phyloP scores from a whole-genome alignment of 2,329 filamentous ascomycete species.

The Ascochyta pisi region DNA sequence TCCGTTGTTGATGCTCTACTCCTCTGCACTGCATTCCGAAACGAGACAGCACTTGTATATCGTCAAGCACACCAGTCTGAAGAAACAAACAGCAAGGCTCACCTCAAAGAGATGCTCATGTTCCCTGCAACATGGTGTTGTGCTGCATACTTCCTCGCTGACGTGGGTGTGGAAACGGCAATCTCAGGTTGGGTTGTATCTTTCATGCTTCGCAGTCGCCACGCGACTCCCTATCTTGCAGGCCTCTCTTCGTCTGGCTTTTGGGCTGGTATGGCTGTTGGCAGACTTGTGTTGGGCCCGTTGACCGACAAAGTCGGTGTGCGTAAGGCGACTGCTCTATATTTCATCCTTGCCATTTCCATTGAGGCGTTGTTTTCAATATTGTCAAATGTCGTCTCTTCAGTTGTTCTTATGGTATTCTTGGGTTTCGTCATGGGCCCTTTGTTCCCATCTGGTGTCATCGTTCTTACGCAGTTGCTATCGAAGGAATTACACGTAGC shows the following conservation, averaged over 20 bases:
- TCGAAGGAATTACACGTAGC: constrained; percentile 52
- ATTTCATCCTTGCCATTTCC: constrained; percentile 30
- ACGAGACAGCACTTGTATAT: constrained; percentile 44
- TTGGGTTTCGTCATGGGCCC: constrained; percentile 53
- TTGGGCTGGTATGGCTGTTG: constrained; percentile 55
- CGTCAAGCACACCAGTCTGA: constrained; percentile 30
- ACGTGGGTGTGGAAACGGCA: constrained; percentile 55
- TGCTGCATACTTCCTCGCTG: constrained; percentile 53
- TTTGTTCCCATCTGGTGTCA: constrained; percentile 53
- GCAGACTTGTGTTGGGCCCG: constrained; percentile 41
- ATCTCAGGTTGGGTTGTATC: constrained; percentile 57
- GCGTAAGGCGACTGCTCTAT: constrained; percentile 32
- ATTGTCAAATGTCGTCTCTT: constrained; percentile 25
- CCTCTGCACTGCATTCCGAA: constrained; percentile 49
- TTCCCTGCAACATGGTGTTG: constrained; percentile 52
- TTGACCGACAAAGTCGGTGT: constrained; percentile 40
- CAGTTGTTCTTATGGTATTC: constrained; percentile 41
- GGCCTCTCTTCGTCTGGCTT: constrained; percentile 54
- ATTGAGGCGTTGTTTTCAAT: constrained; percentile 32
- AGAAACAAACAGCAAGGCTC: constrained; percentile 1
- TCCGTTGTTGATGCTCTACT: constrained; percentile 27
- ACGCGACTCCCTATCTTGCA: constrained; percentile 46
- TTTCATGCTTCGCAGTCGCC: constrained; percentile 54
- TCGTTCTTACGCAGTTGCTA: constrained; percentile 48
- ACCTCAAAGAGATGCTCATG: constrained; percentile 36